Evolutionary conservation across 2,329 filamentous ascomycete species (phyloP), one percentile per base, ranked within the genome.

Genomic region (Xylaria sp.): DNA sequence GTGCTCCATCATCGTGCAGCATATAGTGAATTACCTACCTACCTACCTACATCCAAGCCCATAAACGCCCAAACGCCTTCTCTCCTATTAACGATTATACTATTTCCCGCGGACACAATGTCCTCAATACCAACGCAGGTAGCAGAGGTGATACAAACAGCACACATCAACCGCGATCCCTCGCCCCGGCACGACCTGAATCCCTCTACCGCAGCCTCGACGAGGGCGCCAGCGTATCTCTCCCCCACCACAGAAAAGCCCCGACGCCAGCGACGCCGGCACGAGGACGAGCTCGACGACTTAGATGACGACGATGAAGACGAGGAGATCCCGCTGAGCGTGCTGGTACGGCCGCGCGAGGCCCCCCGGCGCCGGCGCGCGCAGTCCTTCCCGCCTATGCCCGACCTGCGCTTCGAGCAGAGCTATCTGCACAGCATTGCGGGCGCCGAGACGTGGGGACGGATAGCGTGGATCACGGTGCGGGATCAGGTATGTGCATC

Each of bases 331-430:
- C 91, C 91, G 13, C 85, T 90, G 70, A 91, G 88, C 73, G 86
- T 91, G 5, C 81, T 94, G 61, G 84, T 85, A 52, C 86, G 63
- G 84, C 2, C 74, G 82, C 8, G 83, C 84, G 64, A 61, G n/a
- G 85, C 89, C 56, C 80, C 84, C 65, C 83, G 83, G 61, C 84
- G 83, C 4, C 57, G 76, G 77, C 56, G 59, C 44, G 37, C 63
- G 41, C 51, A 58, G 15, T 68, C 69, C 63, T 77, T 90, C 64
- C 88, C 87, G 37, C 88, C 89, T 9, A 87, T 98, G 77, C 94
- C 94, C 3, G 96, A 99, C 82, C 84, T 99, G 74, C 89, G 96
- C 52, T 98, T 98, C 82, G 96, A 99, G 83, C 96, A 99, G 87
- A 98, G 94, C 85, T 99, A 99, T 81, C 87, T 99, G 65, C 91